These are phyloP conservation scores for Verticillium klebahnii DNA, from an alignment of 2,329 filamentous ascomycete genomes.

Conservation along the genomic window DNA sequence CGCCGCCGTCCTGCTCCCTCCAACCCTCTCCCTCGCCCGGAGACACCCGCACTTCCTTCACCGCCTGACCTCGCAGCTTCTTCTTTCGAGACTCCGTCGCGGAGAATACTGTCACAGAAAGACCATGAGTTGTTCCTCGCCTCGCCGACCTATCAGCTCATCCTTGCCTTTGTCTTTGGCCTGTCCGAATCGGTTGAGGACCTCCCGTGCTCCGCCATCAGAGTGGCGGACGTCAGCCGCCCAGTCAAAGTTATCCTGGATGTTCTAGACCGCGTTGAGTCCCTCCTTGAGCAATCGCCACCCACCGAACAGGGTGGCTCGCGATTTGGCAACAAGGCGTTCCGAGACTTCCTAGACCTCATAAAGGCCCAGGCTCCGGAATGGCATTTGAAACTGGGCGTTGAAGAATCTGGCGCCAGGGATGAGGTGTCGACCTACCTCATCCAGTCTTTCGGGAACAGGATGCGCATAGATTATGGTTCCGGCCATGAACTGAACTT, in stretches of 20 bases:
- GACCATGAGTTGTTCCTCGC: conserved; percentile 80
- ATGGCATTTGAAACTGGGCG: conserved; percentile 62
- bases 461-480: conserved; percentile 87
- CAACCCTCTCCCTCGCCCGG: conserved; percentile 62
- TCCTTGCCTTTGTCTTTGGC: conserved; percentile 80
- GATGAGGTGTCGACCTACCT: conserved; percentile 78
- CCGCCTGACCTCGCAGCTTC: conserved; percentile 58
- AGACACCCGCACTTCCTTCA: conserved; percentile 68
- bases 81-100: conserved; percentile 61
- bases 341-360: conserved; percentile 74
- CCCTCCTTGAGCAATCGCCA: conserved; percentile 64
- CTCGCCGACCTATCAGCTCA: conserved; percentile 70
- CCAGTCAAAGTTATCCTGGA: conserved; percentile 59
- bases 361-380: conserved; percentile 47
- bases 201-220: conserved; percentile 59
- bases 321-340: conserved; percentile 90
- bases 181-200: conserved; percentile 78
- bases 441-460: conserved; percentile 78
- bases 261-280: conserved; percentile 66
- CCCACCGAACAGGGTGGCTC: conserved; percentile 84
- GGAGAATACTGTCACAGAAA: conserved; percentile 73
- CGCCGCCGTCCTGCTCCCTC: conserved; percentile 45
- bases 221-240: conserved; percentile 51
- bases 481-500: conserved; percentile 98
- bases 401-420: conserved; percentile 48